Evolutionary conservation across 306 rosid genomes (phyloP), one percentile per base, ranked within the genome.

Genomic region (Cajanus cajan): DNA sequence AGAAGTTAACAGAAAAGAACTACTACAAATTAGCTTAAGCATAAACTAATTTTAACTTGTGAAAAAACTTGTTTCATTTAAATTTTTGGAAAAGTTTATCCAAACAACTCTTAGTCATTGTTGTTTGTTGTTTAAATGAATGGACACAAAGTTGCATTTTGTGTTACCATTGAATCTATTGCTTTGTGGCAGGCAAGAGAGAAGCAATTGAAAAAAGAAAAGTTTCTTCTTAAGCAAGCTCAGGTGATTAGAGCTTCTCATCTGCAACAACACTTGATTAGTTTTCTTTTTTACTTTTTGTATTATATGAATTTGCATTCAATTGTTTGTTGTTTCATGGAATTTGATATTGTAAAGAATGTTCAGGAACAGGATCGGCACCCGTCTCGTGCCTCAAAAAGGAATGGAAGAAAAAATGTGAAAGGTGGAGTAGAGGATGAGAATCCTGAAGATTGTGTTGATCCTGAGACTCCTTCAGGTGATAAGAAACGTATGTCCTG

Each of bases 161-260:
- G 7, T 40, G 44, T 40, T 7, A 40, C 7, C 44, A 7, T 40
- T 40, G 44, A 40, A 5, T 40, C 44, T 40, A 40, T 40, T 28
- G 31, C 31, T 48, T 37, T 65, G 0, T 36, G 71, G 39, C 83
- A 92, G 98, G 98, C 98, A 7, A 91, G 94, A 70, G 98, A 92
- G 89, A 95, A 95, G 61, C 96, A 90, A 86, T 74, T 95, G 90
- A 95, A 92, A 61, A 91, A 84, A 85, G 88, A 90, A 73, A 95
- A 95, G 31, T 91, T 90, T 54, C 78, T 85, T 3, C 78, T 78
- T 0, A 97, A 92, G 86, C 91, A 92, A 80, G 92, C 95, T 25
- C 93, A 92, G 97, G 98, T 94, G 67, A 79, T 7, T 7, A 14
- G 22, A 16, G 15, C 71, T 51, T 21, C 75, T 43, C 72, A 41